A percentile compares a stretch with the other conserved stretches of the same genome.
phyloP scores from a whole-genome alignment of 257 asterid genomes.

The Vinca minor region DNA sequence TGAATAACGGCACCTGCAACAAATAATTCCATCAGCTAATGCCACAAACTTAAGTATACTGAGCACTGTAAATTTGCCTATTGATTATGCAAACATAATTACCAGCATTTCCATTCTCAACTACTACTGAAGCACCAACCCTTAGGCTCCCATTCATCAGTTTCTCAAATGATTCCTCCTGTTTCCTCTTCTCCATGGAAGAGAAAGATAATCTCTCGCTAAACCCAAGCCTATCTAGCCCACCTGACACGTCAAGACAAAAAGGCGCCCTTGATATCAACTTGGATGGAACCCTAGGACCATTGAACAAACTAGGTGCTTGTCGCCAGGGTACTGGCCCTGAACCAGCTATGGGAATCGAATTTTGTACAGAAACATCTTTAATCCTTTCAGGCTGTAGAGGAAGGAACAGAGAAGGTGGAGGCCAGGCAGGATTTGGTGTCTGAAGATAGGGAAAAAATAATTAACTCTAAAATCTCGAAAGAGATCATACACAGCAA shows the following conservation, averaged over 20 bases:
- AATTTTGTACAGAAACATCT: constrained; percentile 49
- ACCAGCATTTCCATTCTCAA: constrained; percentile 58
- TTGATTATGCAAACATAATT: constrained; percentile 10
- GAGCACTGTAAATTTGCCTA: neutral
- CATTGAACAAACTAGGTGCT: constrained; percentile 57
- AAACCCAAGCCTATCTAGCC: constrained; percentile 30
- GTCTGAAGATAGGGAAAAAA: constrained; percentile 43
- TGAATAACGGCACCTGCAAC: constrained; percentile 46
- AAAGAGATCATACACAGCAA: no score
- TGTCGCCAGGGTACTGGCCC: constrained; percentile 84
- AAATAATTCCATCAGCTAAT: constrained; percentile 1
- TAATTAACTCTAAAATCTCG: neutral
- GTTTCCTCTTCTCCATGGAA: constrained; percentile 36
- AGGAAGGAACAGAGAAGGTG: constrained; percentile 81
- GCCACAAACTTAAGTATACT: neutral
- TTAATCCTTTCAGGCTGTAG: constrained; percentile 74
- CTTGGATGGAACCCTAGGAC: constrained; percentile 41
- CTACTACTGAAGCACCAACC: constrained; percentile 35
- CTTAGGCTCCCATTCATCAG: constrained; percentile 40
- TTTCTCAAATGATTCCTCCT: constrained; percentile 42
- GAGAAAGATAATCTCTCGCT: constrained; percentile 38
- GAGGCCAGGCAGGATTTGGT: constrained; percentile 99
- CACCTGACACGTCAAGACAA: constrained; percentile 38
- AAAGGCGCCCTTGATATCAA: constrained; percentile 41
- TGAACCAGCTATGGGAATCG: constrained; percentile 68